Conservation (phyloP, 371 early-diverging fungal genomes). For the Choanephora cucurbitarum region DNA sequence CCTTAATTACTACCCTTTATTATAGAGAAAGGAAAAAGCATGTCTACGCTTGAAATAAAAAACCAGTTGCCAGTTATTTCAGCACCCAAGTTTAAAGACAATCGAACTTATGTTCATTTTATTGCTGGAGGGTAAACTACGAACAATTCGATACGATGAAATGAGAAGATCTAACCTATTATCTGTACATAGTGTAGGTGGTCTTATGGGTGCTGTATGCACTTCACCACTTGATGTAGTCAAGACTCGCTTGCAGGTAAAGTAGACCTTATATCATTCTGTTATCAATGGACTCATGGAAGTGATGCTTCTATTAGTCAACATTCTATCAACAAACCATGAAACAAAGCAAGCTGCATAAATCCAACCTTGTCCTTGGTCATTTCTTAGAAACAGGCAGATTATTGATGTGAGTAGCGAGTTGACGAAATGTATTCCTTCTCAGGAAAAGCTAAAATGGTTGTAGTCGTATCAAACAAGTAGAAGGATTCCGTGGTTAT, state of each 20-base stretch:
- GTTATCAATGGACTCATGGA: too few species aligned
- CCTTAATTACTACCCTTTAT: too few species aligned
- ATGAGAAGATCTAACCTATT: too few species aligned
- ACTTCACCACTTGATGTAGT: constrained; percentile 92
- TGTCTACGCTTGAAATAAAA: not conserved
- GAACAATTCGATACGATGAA: too few species aligned
- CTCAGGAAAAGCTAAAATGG: too few species aligned
- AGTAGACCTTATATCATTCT: not conserved
- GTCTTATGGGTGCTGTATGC: constrained; percentile 77
- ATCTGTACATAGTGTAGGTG: constrained; percentile 61
- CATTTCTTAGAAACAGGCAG: constrained; percentile 56
- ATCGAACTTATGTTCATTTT: constrained; percentile 25
- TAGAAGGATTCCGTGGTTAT: constrained; percentile 86
- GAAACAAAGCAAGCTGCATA: constrained; percentile 8
- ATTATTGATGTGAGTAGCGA: constrained; percentile 56
- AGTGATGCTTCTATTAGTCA: constrained; percentile 19
- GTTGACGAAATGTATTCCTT: too few species aligned
- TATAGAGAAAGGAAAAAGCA: not conserved
- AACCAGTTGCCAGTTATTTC: not conserved
- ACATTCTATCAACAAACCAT: constrained; percentile 37
- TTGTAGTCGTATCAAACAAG: constrained; percentile 67
- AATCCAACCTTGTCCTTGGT: constrained; percentile 32
- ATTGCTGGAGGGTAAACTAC: constrained; percentile 69
- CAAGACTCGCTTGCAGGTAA: constrained; percentile 86
- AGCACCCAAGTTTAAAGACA: constrained; percentile 1